Conservation (phyloP, 768 basidiomycete species). For the Russula griseocarnosa region DNA sequence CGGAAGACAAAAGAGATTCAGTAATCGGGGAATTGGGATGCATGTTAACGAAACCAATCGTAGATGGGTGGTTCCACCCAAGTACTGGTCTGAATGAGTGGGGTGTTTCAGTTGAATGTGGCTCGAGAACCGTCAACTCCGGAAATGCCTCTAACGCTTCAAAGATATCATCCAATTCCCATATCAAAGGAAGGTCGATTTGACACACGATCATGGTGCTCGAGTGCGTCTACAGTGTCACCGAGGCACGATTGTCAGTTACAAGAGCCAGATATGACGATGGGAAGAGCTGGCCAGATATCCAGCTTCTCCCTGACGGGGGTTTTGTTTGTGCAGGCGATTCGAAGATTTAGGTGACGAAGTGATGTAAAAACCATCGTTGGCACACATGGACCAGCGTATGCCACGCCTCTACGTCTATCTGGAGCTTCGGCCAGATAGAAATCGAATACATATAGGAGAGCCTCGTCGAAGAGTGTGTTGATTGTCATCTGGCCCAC, state of each 20-base stretch:
- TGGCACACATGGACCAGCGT: background rate
- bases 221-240: background rate
- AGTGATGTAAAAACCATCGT: background rate
- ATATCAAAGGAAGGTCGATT: background rate
- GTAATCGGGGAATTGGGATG: constrained; percentile 3
- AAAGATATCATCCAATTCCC: background rate
- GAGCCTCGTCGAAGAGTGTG: background rate
- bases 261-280: background rate
- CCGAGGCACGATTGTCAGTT: background rate
- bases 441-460: background rate
- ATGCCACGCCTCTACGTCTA: background rate
- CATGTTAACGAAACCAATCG: background rate
- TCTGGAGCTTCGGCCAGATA: background rate
- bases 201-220: background rate
- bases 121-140: background rate
- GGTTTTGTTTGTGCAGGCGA: background rate
- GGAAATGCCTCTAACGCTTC: background rate
- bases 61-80: background rate
- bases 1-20: background rate
- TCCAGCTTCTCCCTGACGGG: background rate
- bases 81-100: background rate
- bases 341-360: background rate
- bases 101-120: background rate
- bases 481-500: background rate
- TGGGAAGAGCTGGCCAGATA: background rate